Evolutionary conservation across 2,329 filamentous ascomycete genomes (phyloP).

Genomic region (Malbranchea zuffiana): DNA sequence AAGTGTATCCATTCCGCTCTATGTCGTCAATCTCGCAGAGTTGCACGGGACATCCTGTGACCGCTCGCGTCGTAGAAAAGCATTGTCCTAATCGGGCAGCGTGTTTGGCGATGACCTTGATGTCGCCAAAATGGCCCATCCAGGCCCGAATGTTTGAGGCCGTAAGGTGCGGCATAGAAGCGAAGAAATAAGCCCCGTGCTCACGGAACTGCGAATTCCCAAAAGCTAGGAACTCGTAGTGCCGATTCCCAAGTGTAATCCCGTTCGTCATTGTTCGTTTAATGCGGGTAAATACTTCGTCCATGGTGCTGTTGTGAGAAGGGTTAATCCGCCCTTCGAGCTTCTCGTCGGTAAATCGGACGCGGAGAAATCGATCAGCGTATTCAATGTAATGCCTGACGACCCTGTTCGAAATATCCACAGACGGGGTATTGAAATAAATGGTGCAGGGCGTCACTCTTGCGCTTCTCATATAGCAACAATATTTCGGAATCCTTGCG

Average conservation of each 20-base stretch:
- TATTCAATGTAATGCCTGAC: slow-evolving; percentile 58
- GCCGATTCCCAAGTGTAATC: slow-evolving; percentile 68
- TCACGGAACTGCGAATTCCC: slow-evolving; percentile 93
- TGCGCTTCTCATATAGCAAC: slow-evolving; percentile 62
- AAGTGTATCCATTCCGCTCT: slow-evolving; percentile 55
- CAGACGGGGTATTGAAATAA: slow-evolving; percentile 61
- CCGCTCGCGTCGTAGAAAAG: slow-evolving; percentile 80
- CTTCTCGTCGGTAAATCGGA: slow-evolving; percentile 81
- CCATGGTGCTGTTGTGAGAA: slow-evolving; percentile 46
- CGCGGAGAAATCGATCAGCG: slow-evolving; percentile 71
- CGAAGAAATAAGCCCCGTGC: slow-evolving; percentile 87
- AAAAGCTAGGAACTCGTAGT: slow-evolving; percentile 84
- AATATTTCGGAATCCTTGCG: slow-evolving; percentile 56
- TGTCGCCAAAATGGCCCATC: slow-evolving; percentile 79
- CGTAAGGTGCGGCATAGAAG: slow-evolving; percentile 53
- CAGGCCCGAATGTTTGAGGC: slow-evolving; percentile 68
- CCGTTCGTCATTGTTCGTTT: slow-evolving; percentile 62
- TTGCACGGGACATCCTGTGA: slow-evolving; percentile 51
- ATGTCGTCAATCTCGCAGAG: slow-evolving; percentile 58
- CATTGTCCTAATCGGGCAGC: slow-evolving; percentile 85
- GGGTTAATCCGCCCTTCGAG: slow-evolving; percentile 50
- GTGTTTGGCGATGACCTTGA: slow-evolving; percentile 76
- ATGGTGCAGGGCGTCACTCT: slow-evolving; percentile 76
- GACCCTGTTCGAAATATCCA: slow-evolving; percentile 83
- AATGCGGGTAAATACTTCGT: slow-evolving; percentile 64